Evolutionary conservation across 2,329 filamentous ascomycete genomes (phyloP).

Genomic region (Trichoderma guizhouense): DNA sequence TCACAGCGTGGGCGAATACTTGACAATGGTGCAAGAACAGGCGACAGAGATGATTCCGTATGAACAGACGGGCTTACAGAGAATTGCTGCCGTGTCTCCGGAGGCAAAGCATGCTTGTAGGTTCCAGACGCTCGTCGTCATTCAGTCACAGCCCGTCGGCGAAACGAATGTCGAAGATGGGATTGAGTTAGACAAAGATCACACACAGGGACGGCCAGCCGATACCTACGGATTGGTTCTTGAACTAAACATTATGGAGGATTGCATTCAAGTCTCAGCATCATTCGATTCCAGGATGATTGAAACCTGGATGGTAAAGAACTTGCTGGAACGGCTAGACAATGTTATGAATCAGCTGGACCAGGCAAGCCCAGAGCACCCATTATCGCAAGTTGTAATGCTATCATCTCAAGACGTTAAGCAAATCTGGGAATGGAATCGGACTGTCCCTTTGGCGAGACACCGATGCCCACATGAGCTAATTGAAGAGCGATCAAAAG

Average conservation of each 20-base stretch:
- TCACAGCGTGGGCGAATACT: not conserved
- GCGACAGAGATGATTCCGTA: slow-evolving; percentile 2
- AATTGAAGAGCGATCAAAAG: not conserved
- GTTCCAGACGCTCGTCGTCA: not conserved
- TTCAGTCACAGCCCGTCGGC: not conserved
- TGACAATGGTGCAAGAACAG: not conserved
- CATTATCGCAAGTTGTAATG: not conserved
- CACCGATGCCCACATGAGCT: not conserved
- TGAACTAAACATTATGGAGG: not conserved
- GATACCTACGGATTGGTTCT: slow-evolving; percentile 10
- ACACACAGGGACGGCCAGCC: not conserved
- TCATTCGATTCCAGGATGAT: not conserved
- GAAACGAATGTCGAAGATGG: not conserved
- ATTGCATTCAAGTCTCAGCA: not conserved
- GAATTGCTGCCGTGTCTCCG: not conserved
- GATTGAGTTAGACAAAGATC: not conserved
- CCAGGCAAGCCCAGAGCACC: not conserved
- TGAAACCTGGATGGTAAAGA: not conserved
- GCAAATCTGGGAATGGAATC: not conserved
- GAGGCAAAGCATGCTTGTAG: not conserved
- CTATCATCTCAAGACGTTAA: not conserved
- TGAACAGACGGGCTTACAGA: not conserved
- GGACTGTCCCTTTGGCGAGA: not conserved
- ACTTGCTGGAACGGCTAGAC: not conserved
- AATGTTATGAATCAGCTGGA: not conserved